Evolutionary conservation across 1,139 yeast genomes (phyloP).

Genomic region (Saccharomyces hybrid): DNA sequence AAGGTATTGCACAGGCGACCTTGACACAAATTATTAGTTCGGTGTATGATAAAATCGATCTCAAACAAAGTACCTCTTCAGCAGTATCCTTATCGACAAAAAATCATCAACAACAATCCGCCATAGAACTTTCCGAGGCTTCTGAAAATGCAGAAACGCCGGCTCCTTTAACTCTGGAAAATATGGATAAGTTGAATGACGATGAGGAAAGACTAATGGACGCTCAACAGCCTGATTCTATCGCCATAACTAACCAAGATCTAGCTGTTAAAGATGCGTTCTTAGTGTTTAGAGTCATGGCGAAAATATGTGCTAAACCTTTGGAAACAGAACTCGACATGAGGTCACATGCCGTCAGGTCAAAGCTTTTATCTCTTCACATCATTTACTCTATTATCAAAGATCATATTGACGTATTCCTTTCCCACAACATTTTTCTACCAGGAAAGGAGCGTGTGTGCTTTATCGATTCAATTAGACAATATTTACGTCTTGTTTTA

Average conservation of each 20-base stretch:
- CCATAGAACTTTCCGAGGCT: not conserved
- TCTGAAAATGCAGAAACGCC: constrained; percentile 7
- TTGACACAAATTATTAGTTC: constrained; percentile 84
- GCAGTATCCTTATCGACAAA: constrained; percentile 3
- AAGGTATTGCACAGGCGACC: constrained; percentile 92
- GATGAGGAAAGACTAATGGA: constrained; percentile 50
- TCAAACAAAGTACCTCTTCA: constrained; percentile 7
- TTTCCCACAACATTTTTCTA: constrained; percentile 57
- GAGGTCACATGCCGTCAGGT: constrained; percentile 86
- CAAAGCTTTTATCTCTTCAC: constrained; percentile 82
- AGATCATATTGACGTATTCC: constrained; percentile 77
- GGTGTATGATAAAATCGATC: constrained; percentile 66
- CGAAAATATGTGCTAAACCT: constrained; percentile 80
- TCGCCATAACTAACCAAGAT: constrained; percentile 51
- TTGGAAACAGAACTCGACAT: constrained; percentile 74
- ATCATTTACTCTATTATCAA: constrained; percentile 78
- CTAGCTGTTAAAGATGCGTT: constrained; percentile 83
- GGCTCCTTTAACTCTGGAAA: constrained; percentile 47
- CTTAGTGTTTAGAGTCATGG: constrained; percentile 86
- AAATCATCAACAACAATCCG: constrained; percentile 1
- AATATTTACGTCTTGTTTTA: constrained; percentile 72
- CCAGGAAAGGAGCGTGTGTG: constrained; percentile 54
- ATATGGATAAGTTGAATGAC: constrained; percentile 49
- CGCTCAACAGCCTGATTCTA: constrained; percentile 34
- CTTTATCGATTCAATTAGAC: constrained; percentile 74